A percentile compares a stretch with the other conserved stretches of the same genome.
Evolutionary conservation across 2,329 filamentous ascomycete species (phyloP).

Genomic region (Botrytis galanthina): DNA sequence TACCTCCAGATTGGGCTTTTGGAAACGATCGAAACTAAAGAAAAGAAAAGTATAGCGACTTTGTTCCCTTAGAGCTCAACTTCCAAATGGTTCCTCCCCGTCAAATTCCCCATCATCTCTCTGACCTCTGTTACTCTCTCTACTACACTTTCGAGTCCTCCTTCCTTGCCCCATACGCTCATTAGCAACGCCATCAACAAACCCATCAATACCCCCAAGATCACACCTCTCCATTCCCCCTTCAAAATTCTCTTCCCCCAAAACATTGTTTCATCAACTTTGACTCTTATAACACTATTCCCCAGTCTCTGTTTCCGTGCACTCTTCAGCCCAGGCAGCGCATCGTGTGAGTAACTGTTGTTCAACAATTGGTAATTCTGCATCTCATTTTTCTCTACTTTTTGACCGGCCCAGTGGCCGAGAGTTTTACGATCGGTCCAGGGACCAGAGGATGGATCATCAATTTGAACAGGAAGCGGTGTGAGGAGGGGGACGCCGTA

Average conservation of each 20-base stretch:
- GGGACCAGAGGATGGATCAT: neutral
- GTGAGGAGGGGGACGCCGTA: conserved; percentile 54
- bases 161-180: neutral
- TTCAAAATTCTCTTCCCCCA: neutral
- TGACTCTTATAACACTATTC: neutral
- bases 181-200: neutral
- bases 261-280: neutral
- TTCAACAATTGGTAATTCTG: neutral
- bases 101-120: conserved; percentile 1
- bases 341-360: conserved; percentile 10
- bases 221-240: conserved; percentile 13
- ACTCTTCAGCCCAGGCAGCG: conserved; percentile 4
- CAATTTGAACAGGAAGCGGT: neutral
- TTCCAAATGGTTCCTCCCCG: neutral
- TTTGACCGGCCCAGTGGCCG: neutral
- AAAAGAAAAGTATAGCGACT: neutral
- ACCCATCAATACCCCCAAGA: neutral
- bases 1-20: neutral
- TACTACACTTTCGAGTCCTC: neutral
- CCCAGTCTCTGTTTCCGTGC: neutral
- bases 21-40: neutral
- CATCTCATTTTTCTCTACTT: neutral
- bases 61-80: neutral
- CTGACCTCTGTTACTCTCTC: neutral
- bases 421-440: conserved; percentile 14